A percentile compares a stretch with the other conserved stretches of the same genome.
These are phyloP conservation scores for Skeletonema tropicum DNA, from an alignment of 108 stramenopile species.

Conservation along the genomic window DNA sequence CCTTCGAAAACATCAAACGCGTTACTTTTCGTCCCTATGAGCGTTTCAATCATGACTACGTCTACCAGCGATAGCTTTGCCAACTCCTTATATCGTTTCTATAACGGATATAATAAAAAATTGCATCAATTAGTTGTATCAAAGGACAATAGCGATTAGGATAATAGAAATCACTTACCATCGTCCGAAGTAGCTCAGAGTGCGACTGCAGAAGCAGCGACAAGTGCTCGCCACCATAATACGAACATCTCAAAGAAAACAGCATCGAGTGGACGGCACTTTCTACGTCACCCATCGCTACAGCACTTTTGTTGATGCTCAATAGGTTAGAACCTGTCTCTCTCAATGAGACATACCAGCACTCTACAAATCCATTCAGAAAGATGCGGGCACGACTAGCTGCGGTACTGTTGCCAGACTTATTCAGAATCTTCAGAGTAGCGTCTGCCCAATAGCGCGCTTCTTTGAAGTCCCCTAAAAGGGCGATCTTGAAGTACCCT, in stretches of 20 bases:
- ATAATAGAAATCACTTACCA: background rate
- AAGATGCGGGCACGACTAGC: background rate
- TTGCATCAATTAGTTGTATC: too few species aligned
- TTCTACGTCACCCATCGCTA: constrained; percentile 14
- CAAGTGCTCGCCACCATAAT: constrained; percentile 18
- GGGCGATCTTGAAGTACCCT: constrained; percentile 6
- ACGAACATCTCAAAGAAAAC: background rate
- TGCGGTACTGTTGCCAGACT: background rate
- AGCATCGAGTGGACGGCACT: constrained; percentile 7
- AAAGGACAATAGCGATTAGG: too few species aligned
- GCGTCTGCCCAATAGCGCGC: constrained; percentile 12
- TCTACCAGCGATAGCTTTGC: background rate
- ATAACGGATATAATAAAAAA: background rate
- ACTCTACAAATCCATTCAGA: background rate
- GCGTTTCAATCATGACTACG: background rate
- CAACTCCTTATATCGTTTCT: background rate
- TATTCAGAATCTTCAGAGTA: background rate
- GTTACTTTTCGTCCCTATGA: constrained; percentile 7
- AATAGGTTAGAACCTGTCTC: background rate
- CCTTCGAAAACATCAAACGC: constrained; percentile 2
- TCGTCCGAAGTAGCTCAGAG: background rate
- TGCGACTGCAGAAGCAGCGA: background rate
- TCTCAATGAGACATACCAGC: background rate
- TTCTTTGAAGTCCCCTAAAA: constrained; percentile 6
- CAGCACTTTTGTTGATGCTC: constrained; percentile 1